phyloP scores from a whole-genome alignment of 805 yeast genomes.

The Candida oleophila region DNA sequence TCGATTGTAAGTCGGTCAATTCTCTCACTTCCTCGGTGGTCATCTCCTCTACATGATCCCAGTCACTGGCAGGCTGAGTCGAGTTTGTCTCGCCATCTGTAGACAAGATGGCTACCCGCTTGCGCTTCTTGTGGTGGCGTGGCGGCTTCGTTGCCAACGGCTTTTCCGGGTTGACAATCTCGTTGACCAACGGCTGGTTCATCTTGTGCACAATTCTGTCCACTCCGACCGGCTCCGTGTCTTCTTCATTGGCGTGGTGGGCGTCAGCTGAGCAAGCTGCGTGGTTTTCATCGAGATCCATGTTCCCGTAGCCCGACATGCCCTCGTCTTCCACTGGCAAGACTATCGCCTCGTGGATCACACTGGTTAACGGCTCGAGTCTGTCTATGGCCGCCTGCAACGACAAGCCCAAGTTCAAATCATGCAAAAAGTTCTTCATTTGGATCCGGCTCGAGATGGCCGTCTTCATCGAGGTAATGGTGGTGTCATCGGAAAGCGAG shows the following conservation, averaged over 20 bases:
- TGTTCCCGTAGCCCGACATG: conserved; percentile 1
- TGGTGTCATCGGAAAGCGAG: conserved; percentile 10
- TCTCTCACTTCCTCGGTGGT: conserved; percentile 32
- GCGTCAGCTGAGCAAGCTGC: neutral
- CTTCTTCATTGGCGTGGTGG: conserved; percentile 17
- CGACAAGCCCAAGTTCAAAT: conserved; percentile 46
- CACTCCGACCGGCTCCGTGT: conserved; percentile 57
- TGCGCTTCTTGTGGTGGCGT: conserved; percentile 10
- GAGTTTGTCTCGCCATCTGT: conserved; percentile 14
- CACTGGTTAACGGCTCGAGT: conserved; percentile 45
- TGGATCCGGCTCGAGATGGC: conserved; percentile 41
- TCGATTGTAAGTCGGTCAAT: conserved; percentile 34
- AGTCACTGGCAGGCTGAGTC: conserved; percentile 19
- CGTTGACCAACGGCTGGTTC: conserved; percentile 49
- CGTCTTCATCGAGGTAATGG: conserved; percentile 33
- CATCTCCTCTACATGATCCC: conserved; percentile 36
- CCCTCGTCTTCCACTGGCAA: conserved; percentile 50
- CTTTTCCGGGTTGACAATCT: conserved; percentile 50
- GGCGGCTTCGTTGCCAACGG: conserved; percentile 13
- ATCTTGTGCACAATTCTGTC: conserved; percentile 42
- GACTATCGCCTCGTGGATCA: conserved; percentile 47
- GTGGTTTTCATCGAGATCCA: conserved; percentile 8
- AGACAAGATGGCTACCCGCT: conserved; percentile 16
- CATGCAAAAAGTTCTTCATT: conserved; percentile 39
- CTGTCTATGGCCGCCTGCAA: conserved; percentile 52